These are phyloP conservation scores for Xylaria venustula DNA, from an alignment of 495 filamentous ascomycete genomes.

Conservation along the genomic window DNA sequence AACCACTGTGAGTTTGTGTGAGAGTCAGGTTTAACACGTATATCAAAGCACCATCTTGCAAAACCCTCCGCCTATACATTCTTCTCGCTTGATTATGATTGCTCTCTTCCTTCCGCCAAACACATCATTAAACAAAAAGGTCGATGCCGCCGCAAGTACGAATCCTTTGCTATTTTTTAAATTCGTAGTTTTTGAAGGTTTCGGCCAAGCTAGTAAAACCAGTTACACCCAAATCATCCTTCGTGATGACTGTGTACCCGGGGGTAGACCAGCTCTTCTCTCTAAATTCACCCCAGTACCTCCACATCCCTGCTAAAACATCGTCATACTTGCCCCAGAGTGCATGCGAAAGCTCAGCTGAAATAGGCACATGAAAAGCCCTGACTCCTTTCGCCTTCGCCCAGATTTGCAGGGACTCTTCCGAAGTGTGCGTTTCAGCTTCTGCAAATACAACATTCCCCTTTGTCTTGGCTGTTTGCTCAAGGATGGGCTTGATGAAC, in stretches of 20 bases:
- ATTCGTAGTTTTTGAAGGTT: conserved; percentile 7
- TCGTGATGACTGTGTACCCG: conserved; percentile 10
- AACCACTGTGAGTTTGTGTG: too few relatives aligned
- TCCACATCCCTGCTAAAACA: conserved; percentile 8
- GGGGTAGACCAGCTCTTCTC: conserved; percentile 9
- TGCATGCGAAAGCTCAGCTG: not conserved
- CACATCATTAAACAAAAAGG: too few relatives aligned
- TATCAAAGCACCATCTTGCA: too few relatives aligned
- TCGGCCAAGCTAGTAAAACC: conserved; percentile 3
- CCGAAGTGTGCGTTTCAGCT: conserved; percentile 26
- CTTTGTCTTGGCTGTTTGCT: conserved; percentile 32
- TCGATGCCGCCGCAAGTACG: too few relatives aligned
- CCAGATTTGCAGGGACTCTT: conserved; percentile 40
- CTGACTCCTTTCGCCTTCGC: conserved; percentile 27
- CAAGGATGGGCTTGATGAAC: conserved; percentile 40
- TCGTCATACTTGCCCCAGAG: not conserved
- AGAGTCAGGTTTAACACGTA: too few relatives aligned
- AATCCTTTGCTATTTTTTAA: not conserved
- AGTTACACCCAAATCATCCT: conserved; percentile 8
- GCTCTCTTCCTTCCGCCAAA: too few relatives aligned
- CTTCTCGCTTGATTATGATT: too few relatives aligned
- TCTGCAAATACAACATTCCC: conserved; percentile 33
- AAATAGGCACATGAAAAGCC: conserved; percentile 20
- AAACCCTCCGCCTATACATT: too few relatives aligned
- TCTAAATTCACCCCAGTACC: conserved; percentile 10